These are phyloP conservation scores for Lotmaria passim DNA, from an alignment of 208 protist species.

Conservation along the genomic window DNA sequence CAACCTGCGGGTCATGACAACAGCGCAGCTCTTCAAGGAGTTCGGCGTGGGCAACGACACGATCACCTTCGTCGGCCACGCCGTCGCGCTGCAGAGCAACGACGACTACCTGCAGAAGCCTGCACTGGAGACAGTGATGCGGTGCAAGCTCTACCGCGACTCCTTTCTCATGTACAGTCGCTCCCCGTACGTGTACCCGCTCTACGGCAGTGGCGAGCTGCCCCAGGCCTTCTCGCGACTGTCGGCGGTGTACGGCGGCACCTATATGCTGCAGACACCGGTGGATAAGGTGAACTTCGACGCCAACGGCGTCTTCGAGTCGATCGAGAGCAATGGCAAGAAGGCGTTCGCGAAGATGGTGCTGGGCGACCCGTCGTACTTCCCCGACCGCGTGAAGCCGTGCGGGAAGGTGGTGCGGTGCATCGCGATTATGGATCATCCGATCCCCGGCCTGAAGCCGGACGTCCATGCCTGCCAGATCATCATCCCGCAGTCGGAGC, in stretches of 20 bases:
- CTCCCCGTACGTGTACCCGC: conserved; percentile 99
- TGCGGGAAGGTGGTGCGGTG: conserved; percentile 95
- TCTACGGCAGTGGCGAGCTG: conserved; percentile 99
- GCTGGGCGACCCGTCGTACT: conserved; percentile 99
- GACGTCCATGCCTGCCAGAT: conserved; percentile 95
- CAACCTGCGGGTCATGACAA: conserved; percentile 89
- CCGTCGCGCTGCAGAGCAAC: conserved; percentile 90
- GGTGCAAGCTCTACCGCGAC: conserved; percentile 96
- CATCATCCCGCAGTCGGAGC: conserved; percentile 97
- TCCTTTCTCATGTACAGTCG: conserved; percentile 95
- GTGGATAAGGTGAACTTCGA: conserved; percentile 97
- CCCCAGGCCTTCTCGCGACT: conserved; percentile 98
- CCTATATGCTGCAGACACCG: conserved; percentile 99
- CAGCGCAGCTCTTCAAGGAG: conserved; percentile 95
- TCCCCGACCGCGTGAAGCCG: conserved; percentile 95
- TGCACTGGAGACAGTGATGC: conserved; percentile 92
- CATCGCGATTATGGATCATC: conserved; percentile 98
- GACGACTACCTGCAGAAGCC: conserved; percentile 95
- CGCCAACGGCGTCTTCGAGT: conserved; percentile 93
- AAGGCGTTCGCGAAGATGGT: conserved; percentile 95
- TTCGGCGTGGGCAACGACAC: conserved; percentile 95
- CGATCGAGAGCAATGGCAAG: conserved; percentile 89
- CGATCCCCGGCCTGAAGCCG: conserved; percentile 81
- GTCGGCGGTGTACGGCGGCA: conserved; percentile 96
- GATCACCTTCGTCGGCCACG: conserved; percentile 98